Conservation (phyloP, 495 filamentous ascomycete genomes). For the Tuber microsphaerosporum region DNA sequence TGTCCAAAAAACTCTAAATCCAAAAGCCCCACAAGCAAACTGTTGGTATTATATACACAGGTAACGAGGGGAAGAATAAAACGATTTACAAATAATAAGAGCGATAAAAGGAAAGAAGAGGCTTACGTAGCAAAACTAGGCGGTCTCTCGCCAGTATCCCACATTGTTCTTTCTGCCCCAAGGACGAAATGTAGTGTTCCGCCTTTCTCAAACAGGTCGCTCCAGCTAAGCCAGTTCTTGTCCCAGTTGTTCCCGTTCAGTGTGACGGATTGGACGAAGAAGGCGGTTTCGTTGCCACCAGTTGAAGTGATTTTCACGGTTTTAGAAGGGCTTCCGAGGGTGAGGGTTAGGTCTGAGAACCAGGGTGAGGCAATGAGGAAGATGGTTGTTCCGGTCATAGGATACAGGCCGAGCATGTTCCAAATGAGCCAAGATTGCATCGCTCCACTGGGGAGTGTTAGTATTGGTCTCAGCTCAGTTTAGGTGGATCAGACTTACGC, state of each 20-base stretch:
- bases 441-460: constrained; percentile 45
- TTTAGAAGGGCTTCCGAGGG: constrained; percentile 50
- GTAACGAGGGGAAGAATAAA: background rate
- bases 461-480: background rate
- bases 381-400: constrained; percentile 57
- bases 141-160: constrained; percentile 56
- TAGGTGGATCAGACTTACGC: constrained; percentile 39
- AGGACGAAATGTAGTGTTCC: constrained; percentile 58
- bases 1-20: background rate
- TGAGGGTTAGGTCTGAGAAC: constrained; percentile 55
- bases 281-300: constrained; percentile 47
- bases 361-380: constrained; percentile 60
- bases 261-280: constrained; percentile 52
- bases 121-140: constrained; percentile 39
- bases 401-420: constrained; percentile 66
- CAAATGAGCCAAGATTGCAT: constrained; percentile 65
- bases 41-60: background rate
- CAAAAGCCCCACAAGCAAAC: background rate
- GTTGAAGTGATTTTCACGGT: constrained; percentile 52
- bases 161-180: constrained; percentile 49
- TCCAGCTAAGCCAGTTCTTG: constrained; percentile 57
- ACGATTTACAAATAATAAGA: background rate
- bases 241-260: constrained; percentile 50
- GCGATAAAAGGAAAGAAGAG: background rate
- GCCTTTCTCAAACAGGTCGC: constrained; percentile 57